Evolutionary conservation across 805 yeast species (phyloP), one percentile per base, ranked within the genome.

Genomic region (Blastobotrys americana): DNA sequence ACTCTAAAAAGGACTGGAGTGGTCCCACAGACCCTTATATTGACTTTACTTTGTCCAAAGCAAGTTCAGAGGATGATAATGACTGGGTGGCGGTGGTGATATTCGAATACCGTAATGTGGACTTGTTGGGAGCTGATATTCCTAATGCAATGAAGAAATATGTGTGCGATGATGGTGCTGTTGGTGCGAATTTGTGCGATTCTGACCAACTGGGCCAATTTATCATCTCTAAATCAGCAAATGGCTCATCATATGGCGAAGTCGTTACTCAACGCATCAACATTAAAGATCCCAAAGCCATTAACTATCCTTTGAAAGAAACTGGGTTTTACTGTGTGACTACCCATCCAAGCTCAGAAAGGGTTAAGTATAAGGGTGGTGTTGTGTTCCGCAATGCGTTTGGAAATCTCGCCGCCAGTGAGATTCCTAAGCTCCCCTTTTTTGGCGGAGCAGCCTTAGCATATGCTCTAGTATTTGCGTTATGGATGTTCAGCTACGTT

Each of bases 271-370:
- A 76, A 27, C 68, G 70, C 37, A 66, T 87, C 53, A 68, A 72
- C 20, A 68, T 73, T 3, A 65, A 74, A 39, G 90, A 90, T 2
- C 70, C 74, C 22, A 77, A 78, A 36, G 75, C 77, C 36, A 64
- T 81, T 47, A 70, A 74, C 33, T 93, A 88, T 57, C 70, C 70
- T 3, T 77, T 93, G 37, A 68, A 71, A 46, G 71, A 73, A 47
- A 87, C 97, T 1, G 97, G 97, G 4, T 93, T 83, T 64, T 93
- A 89, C 66, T 93, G 98, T 69, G 83, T 90, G 35, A 80, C 88
- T 1, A 82, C 94, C 0, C 78, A 70, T 52, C 56, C 61, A 9
- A 60, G 59, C 39, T 52, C 57, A 15, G 61, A 66, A 8, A 45
- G 53, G 18, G 42, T 53, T 44, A 37, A 69, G 68, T 93, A 81